These are phyloP conservation scores for Ajuga reptans DNA, from an alignment of 305 asterid species.

Conservation along the genomic window DNA sequence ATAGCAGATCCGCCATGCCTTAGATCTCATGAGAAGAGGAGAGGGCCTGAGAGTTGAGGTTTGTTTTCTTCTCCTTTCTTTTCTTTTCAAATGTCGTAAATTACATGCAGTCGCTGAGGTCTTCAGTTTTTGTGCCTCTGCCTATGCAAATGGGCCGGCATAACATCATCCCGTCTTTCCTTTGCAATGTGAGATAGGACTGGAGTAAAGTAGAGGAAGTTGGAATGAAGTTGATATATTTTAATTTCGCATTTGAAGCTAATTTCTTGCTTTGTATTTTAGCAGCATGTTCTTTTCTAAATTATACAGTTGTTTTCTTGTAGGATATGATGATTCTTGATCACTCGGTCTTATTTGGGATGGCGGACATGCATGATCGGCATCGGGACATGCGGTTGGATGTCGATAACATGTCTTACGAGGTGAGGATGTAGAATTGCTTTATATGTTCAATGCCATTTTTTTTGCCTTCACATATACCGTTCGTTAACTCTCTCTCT, in stretches of 20 bases:
- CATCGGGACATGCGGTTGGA: slow-evolving; percentile 95
- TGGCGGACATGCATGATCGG: slow-evolving; percentile 70
- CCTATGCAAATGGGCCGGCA: not conserved
- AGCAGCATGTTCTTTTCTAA: not conserved
- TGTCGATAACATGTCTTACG: slow-evolving; percentile 96
- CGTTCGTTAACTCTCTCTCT: not conserved
- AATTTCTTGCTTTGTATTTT: not conserved
- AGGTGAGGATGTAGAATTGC: slow-evolving; percentile 36
- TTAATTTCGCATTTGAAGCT: not conserved
- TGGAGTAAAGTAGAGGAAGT: not conserved
- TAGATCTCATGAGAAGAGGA: slow-evolving; percentile 91
- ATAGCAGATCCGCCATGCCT: slow-evolving; percentile 82
- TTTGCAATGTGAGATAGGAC: not conserved
- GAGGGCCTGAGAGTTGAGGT: slow-evolving; percentile 90
- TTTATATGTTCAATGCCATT: not conserved
- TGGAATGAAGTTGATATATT: not conserved
- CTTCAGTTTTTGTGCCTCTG: not conserved
- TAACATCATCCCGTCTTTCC: not conserved
- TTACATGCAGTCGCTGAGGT: not conserved
- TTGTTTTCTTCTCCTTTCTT: slow-evolving; percentile 16
- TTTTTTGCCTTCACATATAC: not conserved
- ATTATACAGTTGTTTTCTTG: not conserved
- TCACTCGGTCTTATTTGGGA: slow-evolving; percentile 68
- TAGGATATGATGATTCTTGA: slow-evolving; percentile 90
- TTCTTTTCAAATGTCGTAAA: not conserved